These are phyloP conservation scores for Alliaria petiolata DNA, from an alignment of 345 rosid genomes.

Conservation along the genomic window DNA sequence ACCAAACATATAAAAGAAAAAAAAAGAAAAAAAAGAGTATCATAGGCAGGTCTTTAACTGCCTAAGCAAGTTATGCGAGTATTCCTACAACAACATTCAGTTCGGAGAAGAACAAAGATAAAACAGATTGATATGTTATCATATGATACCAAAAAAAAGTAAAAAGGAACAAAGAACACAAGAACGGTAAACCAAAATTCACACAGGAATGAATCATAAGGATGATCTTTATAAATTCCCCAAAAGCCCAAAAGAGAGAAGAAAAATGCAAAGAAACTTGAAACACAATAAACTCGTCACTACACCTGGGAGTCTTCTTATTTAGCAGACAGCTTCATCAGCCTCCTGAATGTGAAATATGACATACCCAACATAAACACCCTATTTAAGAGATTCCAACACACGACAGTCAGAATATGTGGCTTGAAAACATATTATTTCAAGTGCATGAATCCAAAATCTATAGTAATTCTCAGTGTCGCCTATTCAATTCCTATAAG, in stretches of 20 bases:
- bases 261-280: conserved; percentile 34
- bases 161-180: not conserved
- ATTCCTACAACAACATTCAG: conserved; percentile 10
- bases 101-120: not conserved
- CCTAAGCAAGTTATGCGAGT: conserved; percentile 4
- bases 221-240: conserved; percentile 39
- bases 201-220: not conserved
- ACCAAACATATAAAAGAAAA: not conserved
- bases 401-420: conserved; percentile 51
- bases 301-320: conserved; percentile 82
- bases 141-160: not conserved
- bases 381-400: conserved; percentile 87
- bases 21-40: not conserved
- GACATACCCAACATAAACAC: conserved; percentile 74
- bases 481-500: no score
- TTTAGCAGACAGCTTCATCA: conserved; percentile 80
- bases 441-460: conserved; percentile 31
- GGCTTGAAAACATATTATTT: conserved; percentile 39
- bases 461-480: conserved; percentile 14
- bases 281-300: conserved; percentile 64
- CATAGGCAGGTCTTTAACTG: conserved; percentile 11
- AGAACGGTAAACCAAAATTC: not conserved
- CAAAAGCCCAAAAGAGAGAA: conserved; percentile 35
- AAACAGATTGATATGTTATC: not conserved
- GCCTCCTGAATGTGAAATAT: conserved; percentile 64